phyloP scores from a whole-genome alignment of 2,329 filamentous ascomycete genomes.

The Colletotrichum sojae region DNA sequence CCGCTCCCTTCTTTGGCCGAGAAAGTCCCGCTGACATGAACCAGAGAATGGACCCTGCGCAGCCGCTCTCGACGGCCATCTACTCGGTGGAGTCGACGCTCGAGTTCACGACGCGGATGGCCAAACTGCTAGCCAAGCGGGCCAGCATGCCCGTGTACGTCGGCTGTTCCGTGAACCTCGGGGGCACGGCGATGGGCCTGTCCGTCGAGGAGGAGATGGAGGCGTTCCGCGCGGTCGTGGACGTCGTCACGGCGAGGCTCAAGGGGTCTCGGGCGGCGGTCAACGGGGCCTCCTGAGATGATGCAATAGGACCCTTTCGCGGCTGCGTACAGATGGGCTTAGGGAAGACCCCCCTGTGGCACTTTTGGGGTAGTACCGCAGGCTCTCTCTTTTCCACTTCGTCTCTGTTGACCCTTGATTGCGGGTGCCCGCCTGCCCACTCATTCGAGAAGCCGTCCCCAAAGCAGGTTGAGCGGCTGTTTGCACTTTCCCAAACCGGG shows the following conservation, averaged over 20 bases:
- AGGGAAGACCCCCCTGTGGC: not conserved
- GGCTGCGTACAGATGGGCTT: not conserved
- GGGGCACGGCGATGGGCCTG: conserved; percentile 80
- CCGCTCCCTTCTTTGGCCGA: not conserved
- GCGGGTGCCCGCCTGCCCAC: not conserved
- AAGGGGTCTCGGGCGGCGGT: conserved; percentile 47
- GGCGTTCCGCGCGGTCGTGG: conserved; percentile 81
- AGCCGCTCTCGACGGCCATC: conserved; percentile 83
- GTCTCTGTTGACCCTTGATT: not conserved
- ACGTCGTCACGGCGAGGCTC: conserved; percentile 74
- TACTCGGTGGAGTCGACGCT: conserved; percentile 82
- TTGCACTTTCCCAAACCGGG: conserved; percentile 20
- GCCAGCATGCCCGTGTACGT: conserved; percentile 87
- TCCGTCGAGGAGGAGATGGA: conserved; percentile 96
- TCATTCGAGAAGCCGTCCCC: not conserved
- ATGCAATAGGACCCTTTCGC: not conserved
- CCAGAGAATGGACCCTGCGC: conserved; percentile 67
- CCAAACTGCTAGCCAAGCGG: conserved; percentile 84
- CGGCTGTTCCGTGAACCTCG: conserved; percentile 87
- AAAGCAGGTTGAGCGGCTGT: not conserved
- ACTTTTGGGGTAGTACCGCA: not conserved
- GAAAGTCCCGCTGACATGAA: not conserved
- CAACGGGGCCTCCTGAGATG: conserved; percentile 19
- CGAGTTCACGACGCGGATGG: conserved; percentile 89
- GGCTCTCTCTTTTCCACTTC: not conserved